Evolutionary conservation across 148 eudicot genomes (phyloP), one percentile per base, ranked within the genome.

Genomic region (Arctostaphylos glauca): DNA sequence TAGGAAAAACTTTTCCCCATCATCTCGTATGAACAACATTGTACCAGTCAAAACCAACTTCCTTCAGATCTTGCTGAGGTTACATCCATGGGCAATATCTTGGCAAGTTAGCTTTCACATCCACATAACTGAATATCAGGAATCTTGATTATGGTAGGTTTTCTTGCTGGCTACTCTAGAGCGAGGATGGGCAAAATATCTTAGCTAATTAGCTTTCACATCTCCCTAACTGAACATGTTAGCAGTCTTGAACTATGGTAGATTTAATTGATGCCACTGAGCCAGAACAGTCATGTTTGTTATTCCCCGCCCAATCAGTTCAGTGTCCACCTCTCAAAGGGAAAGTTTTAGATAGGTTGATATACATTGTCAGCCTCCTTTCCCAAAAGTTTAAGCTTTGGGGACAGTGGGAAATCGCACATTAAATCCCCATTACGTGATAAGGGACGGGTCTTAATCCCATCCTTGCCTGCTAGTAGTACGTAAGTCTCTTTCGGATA

Each of bases 11-110:
- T 7, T 2, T 47, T 47, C 38, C 0, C 41, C n/a, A 21, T 47
- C 77, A 49, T n/a, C 77, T 49, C 4, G 16, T 74, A 74, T 8
- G 6, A 21, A 74, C 55, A 19, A 18, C 14, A 12, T 48, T 74
- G 15, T 47, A 48, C 16, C 49, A 46, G 31, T 9, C 12, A 48
- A 21, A 74, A 74, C n/a, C 56, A 21, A 9, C 16, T 9, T 13
- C 31, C 25, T 74, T n/a, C 77, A 74, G 55, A 4, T 74, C 41
- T 48, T 9, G 56, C 77, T 74, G 52, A 72, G 55, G 25, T 47
- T 48, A 74, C 55, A 74, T 74, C 77, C 77, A 74, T 9, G 55
- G 77, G 49, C 38, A 49, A 74, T 47, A 12, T 74, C 41, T 74
- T 48, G 48, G 31, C 77, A n/a, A 47, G 55, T 74, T 74, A 48